A percentile compares a stretch with the other conserved stretches of the same genome.
Evolutionary conservation across 164 flowering plant genomes (phyloP).

Genomic region (Umbilicus rupestris): DNA sequence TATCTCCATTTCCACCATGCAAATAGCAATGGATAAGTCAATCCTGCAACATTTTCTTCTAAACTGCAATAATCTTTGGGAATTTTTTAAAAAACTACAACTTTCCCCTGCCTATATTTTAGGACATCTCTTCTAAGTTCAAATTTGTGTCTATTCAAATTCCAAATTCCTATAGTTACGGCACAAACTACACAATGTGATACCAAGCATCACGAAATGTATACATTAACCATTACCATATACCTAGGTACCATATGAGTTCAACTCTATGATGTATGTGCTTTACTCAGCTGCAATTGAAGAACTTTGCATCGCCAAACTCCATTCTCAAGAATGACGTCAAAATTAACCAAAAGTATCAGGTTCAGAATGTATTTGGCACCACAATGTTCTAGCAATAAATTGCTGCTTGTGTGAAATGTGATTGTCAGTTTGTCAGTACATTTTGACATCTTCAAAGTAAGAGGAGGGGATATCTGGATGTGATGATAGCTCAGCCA

Average conservation of each 20-base stretch:
- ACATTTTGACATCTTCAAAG: slow-evolving; percentile 19
- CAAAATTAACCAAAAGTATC: background rate
- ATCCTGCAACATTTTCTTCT: no score
- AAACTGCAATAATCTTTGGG: no score
- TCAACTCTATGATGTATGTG: background rate
- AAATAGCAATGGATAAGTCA: no score
- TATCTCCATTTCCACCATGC: no score
- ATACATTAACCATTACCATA: background rate
- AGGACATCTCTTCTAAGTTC: no score
- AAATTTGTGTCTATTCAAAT: no score
- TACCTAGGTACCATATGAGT: background rate
- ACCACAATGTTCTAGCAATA: background rate
- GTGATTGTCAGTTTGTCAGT: slow-evolving; percentile 5
- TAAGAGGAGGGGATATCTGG: slow-evolving; percentile 23
- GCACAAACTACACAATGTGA: no score
- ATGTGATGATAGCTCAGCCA: slow-evolving; percentile 24
- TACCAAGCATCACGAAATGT: background rate
- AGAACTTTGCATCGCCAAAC: background rate
- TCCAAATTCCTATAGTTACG: no score
- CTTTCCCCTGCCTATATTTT: no score
- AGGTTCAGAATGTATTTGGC: background rate
- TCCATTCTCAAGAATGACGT: background rate
- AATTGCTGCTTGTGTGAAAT: background rate
- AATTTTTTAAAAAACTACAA: no score
- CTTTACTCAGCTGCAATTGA: background rate